Evolutionary conservation across 192 early-diverging fungal genomes (phyloP).

Genomic region (Coemansia sp.): DNA sequence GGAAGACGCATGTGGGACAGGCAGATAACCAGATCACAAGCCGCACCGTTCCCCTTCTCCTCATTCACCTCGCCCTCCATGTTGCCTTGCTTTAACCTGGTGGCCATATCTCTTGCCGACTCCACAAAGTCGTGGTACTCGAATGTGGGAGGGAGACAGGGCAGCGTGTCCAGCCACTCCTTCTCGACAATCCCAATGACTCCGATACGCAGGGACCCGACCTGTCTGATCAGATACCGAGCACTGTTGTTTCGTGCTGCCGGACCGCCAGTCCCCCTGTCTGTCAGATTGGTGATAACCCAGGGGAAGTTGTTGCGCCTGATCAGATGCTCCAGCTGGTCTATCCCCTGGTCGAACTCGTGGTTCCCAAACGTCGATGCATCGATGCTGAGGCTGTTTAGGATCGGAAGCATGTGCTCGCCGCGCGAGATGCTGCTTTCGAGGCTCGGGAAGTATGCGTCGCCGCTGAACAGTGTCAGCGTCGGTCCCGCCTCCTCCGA

Average conservation of each 20-base stretch:
- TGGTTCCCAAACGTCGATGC: conserved; percentile 71
- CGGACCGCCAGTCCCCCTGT: conserved; percentile 35
- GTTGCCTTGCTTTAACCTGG: conserved; percentile 19
- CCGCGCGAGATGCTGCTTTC: conserved; percentile 68
- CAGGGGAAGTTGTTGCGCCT: conserved; percentile 66
- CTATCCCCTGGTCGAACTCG: conserved; percentile 73
- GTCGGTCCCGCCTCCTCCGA: conserved; percentile 17
- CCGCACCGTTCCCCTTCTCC: conserved; percentile 28
- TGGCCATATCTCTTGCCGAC: conserved; percentile 45
- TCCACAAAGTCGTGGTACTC: conserved; percentile 62
- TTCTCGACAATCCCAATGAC: conserved; percentile 71
- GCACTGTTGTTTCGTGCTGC: conserved; percentile 30
- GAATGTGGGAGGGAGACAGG: conserved; percentile 60
- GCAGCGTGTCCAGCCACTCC: conserved; percentile 71
- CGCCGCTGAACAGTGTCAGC: conserved; percentile 65
- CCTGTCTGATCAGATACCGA: conserved; percentile 55
- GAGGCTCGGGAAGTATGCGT: conserved; percentile 68
- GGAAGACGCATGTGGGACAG: conserved; percentile 73
- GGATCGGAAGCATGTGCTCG: conserved; percentile 61
- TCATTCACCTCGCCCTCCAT: no score
- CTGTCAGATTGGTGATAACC: conserved; percentile 67
- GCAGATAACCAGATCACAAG: conserved; percentile 67
- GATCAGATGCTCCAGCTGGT: conserved; percentile 55
- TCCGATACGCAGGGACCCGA: conserved; percentile 58
- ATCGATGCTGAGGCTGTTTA: conserved; percentile 63